A percentile compares a stretch with the other conserved stretches of the same genome.
Conservation (phyloP, 352 stramenopile genomes). For the Phytophthora agathidicida region DNA sequence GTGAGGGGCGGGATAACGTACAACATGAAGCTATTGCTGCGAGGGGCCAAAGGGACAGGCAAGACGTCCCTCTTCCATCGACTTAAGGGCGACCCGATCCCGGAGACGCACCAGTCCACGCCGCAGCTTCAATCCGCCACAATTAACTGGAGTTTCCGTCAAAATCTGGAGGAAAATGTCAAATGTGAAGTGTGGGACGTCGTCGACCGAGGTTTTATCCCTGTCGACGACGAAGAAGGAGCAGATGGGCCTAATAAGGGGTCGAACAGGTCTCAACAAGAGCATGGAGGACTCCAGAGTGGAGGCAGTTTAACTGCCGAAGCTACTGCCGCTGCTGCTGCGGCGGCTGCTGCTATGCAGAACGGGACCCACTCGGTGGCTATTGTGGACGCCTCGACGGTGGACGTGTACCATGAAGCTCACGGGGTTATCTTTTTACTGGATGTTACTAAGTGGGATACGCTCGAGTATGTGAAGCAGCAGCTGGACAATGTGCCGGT, state of each 20-base stretch:
- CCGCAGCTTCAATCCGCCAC: slow-evolving; percentile 87
- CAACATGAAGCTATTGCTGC: slow-evolving; percentile 93
- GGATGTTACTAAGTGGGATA: slow-evolving; percentile 82
- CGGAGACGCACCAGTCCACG: slow-evolving; percentile 69
- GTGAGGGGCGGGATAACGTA: slow-evolving; percentile 87
- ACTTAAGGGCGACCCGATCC: slow-evolving; percentile 81
- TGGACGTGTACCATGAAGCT: slow-evolving; percentile 92
- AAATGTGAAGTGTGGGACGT: slow-evolving; percentile 94
- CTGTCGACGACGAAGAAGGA: slow-evolving; percentile 4
- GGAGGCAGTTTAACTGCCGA: slow-evolving; percentile 21
- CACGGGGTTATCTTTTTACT: slow-evolving; percentile 90
- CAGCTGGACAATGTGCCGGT: slow-evolving; percentile 73
- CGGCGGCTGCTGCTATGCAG: slow-evolving; percentile 14
- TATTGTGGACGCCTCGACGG: slow-evolving; percentile 79
- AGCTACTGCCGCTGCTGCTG: slow-evolving; percentile 26
- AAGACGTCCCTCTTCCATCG: slow-evolving; percentile 91
- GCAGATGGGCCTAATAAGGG: not conserved
- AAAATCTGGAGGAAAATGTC: slow-evolving; percentile 77
- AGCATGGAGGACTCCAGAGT: slow-evolving; percentile 29
- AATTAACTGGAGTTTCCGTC: slow-evolving; percentile 86
- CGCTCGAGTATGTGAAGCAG: slow-evolving; percentile 83
- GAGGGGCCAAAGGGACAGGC: slow-evolving; percentile 81
- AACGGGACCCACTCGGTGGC: slow-evolving; percentile 67
- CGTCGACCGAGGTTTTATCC: slow-evolving; percentile 79
- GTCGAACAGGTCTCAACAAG: not conserved